Evolutionary conservation across 2,329 filamentous ascomycete species (phyloP), one percentile per base, ranked within the genome.

Genomic region (Exserohilum rostratum): DNA sequence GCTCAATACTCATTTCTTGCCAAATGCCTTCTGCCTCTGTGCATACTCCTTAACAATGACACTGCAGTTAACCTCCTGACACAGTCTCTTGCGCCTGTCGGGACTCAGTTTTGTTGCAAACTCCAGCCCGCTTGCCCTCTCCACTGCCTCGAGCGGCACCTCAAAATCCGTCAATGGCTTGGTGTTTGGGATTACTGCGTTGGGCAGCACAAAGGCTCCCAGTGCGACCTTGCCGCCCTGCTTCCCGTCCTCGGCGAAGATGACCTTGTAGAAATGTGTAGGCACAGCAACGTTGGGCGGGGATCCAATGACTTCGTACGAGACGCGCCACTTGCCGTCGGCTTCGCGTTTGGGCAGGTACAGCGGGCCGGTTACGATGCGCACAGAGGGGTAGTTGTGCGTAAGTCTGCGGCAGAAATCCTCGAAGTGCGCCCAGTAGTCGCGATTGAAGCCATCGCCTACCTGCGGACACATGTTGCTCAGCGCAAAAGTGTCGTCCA

Each of bases 391-490:
- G 72, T 97, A 99, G 49, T 81, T 83, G 42, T 81, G 78, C 0
- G 93, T 93, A 62, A 99, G 81, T 15, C 91, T 82, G 9, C 95
- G 86, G 78, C 93, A 97, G 72, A 98, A 99, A 72, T 97, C 93
- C 79, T 99, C 95, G 64, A 99, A 93, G 76, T 99, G 95, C 33
- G 95, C 90, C 95, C 95, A 99, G 84, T 99, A 99, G 79, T 99
- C 95, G 46, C 95, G 85, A 80, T 99, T 99, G 83, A 99, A 99
- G 55, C 95, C 95, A 73, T 97, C 91, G 64, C 95, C 95, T 27
- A 99, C 95, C 79, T 99, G 95, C 29, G 95, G 95, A 72, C 93
- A 96, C 93, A 99, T 99, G 80, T 99, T 99, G 72, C 85, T 89
- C 51, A 99, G 84, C 70, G 86, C 88, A 72, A 99, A 99, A 2